phyloP scores from a whole-genome alignment of 2,329 filamentous ascomycete species.

The Phaeosphaeriaceae sp. region DNA sequence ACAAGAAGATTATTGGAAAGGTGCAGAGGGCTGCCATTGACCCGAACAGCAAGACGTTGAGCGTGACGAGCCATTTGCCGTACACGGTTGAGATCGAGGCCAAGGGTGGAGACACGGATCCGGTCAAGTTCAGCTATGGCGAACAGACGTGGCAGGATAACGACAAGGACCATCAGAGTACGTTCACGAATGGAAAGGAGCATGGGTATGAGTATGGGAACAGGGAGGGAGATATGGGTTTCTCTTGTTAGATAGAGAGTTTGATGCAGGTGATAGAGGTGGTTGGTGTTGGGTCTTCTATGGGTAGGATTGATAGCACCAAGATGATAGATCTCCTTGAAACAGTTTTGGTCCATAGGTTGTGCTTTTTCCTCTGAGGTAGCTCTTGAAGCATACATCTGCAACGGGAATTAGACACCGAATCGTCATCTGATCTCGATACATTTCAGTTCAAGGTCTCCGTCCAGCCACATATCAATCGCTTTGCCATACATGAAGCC shows the following conservation, averaged over 20 bases:
- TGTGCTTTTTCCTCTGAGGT: neutral
- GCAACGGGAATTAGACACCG: neutral
- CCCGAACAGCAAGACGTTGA: neutral
- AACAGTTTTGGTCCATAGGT: too few relatives aligned
- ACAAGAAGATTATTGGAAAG: neutral
- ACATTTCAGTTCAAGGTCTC: neutral
- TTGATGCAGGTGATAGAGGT: too few relatives aligned
- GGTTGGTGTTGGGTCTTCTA: too few relatives aligned
- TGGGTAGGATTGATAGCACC: too few relatives aligned
- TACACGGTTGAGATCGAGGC: slow-evolving; percentile 3
- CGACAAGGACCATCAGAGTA: slow-evolving; percentile 6
- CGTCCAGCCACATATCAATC: neutral
- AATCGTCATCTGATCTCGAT: neutral
- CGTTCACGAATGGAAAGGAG: neutral
- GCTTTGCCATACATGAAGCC: slow-evolving; percentile 8
- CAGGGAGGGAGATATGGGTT: slow-evolving; percentile 8
- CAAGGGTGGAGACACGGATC: slow-evolving; percentile 6
- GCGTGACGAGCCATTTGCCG: slow-evolving; percentile 4
- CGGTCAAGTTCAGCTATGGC: slow-evolving; percentile 8
- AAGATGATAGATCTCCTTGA: too few relatives aligned
- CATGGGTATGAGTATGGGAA: slow-evolving; percentile 8
- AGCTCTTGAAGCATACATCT: neutral
- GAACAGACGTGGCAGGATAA: slow-evolving; percentile 4
- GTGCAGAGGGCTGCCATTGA: slow-evolving; percentile 2
- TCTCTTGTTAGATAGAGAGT: slow-evolving; percentile 1